A percentile compares a stretch with the other conserved stretches of the same genome.
These are phyloP conservation scores for Spencermartinsiella ligniputridi DNA, from an alignment of 1,139 yeast genomes.

Conservation along the genomic window DNA sequence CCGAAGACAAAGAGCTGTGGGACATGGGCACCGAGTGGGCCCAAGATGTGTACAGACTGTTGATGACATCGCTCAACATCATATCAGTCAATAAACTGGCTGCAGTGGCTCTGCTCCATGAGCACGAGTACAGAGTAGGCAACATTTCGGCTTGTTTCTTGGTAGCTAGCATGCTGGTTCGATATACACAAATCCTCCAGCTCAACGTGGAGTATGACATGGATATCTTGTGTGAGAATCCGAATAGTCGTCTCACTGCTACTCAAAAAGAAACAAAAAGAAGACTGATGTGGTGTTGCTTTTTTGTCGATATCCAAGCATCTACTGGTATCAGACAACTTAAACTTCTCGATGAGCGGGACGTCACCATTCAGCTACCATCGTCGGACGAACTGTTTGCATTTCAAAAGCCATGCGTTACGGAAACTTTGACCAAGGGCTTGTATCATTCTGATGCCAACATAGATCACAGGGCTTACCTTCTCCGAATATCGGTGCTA, in stretches of 20 bases:
- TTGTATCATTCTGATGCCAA: slow-evolving; percentile 1
- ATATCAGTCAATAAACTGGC: slow-evolving; percentile 9
- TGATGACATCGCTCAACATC: slow-evolving; percentile 1
- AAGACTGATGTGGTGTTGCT: slow-evolving; percentile 13
- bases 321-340: slow-evolving; percentile 11
- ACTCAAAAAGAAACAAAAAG: slow-evolving; percentile 9
- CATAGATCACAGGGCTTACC: slow-evolving; percentile 3
- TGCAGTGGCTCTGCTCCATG: slow-evolving; percentile 9
- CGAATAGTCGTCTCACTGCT: background rate
- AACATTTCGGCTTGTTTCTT: slow-evolving; percentile 7
- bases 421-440: slow-evolving; percentile 1
- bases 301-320: slow-evolving; percentile 5
- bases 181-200: slow-evolving; percentile 11
- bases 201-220: slow-evolving; percentile 9
- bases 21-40: slow-evolving; percentile 10
- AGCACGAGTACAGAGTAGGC: slow-evolving; percentile 9
- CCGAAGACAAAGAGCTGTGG: slow-evolving; percentile 5
- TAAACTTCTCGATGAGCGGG: slow-evolving; percentile 5
- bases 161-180: slow-evolving; percentile 4
- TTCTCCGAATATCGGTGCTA: slow-evolving; percentile 3
- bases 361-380: slow-evolving; percentile 6
- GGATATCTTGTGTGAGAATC: slow-evolving; percentile 4
- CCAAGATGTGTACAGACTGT: slow-evolving; percentile 1
- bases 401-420: slow-evolving; percentile 3
- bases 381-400: slow-evolving; percentile 8